Base-by-base conservation (phyloP, 495 filamentous ascomycete genomes). In the Mytilinidion resinicola region DNA sequence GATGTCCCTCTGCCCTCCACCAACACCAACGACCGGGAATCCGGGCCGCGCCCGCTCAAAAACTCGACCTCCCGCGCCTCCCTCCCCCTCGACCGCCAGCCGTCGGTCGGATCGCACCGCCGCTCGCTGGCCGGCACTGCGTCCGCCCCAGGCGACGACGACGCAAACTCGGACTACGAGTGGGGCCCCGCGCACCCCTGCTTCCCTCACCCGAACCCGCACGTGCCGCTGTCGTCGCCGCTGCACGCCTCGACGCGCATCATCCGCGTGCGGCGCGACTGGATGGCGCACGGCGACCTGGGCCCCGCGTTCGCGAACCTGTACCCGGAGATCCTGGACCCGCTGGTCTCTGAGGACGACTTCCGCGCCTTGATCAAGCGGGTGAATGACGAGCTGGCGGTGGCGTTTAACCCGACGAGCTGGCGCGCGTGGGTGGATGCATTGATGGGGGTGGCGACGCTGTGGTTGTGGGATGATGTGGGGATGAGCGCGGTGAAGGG, bases 261-360 rank as follows among this genome's bases (percentile, higher is more conserved):
- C 52, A 96, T 99, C 68, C 86, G 93, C 1, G 86, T 99, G 51
- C 79, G 82, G 21, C 79, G 93, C 21, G 93, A 97, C 70, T 99
- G 90, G 88, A 85, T 96, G 78, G 69, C 88, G 19, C 80, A 81
- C 42, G 95, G 91, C 5, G 93, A 99, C 69, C 75, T 96, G n/a
- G 90, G 91, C 8, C 93, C 93, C 15, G 87, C 88, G 0, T 96
- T 91, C 66, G 91, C 88, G 7, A 96, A 96, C 60, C 79, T 96
- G 0, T 99, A 97, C 62, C 93, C 93, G 0, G 93, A 97, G 63
- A 95, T 97, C 55, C 75, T 99, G 11, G 90, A 95, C 59, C 90
- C 91, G 2, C 81, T 88, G 43, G 77, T 87, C 4, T 70, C 93
- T 4, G 82, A 86, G 15, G 89, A 93, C 62, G 87, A 90, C 64